These are phyloP conservation scores for Pisolithus orientalis DNA, from an alignment of 768 basidiomycete species.

Conservation along the genomic window DNA sequence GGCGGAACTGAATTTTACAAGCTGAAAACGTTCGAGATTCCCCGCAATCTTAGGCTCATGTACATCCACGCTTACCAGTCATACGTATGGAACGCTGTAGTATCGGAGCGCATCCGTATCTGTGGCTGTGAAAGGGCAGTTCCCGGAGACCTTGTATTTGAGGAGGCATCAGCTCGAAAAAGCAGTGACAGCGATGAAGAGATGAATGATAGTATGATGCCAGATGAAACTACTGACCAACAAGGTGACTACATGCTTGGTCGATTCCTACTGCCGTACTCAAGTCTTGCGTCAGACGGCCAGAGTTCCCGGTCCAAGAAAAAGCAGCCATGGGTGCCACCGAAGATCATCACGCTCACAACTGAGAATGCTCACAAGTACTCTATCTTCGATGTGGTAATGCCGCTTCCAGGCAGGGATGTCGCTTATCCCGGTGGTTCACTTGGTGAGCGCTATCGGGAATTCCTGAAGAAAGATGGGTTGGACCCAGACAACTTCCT, in stretches of 20 bases:
- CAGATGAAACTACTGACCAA: constrained; percentile 31
- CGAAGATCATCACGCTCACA: constrained; percentile 70
- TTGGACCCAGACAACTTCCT: constrained; percentile 86
- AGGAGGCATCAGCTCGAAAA: constrained; percentile 29
- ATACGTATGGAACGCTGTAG: constrained; percentile 97
- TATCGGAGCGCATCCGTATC: constrained; percentile 83
- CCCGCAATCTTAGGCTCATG: constrained; percentile 91
- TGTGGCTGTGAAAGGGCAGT: constrained; percentile 71
- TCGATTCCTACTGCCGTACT: neutral
- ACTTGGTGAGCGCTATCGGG: constrained; percentile 80
- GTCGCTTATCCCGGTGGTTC: constrained; percentile 86
- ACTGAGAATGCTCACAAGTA: constrained; percentile 75
- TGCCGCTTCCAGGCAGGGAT: constrained; percentile 95
- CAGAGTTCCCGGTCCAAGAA: constrained; percentile 7
- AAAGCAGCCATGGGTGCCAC: constrained; percentile 53
- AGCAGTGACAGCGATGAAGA: constrained; percentile 6
- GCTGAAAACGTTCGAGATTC: constrained; percentile 57
- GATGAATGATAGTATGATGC: constrained; percentile 17
- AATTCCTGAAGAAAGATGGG: constrained; percentile 80
- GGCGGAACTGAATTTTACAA: neutral
- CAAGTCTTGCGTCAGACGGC: neutral
- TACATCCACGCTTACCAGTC: constrained; percentile 99
- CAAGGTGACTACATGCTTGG: constrained; percentile 18
- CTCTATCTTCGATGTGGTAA: constrained; percentile 90
- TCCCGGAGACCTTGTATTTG: constrained; percentile 88